Percentiles rank a stretch among this genome's conserved stretches.
Conservation (phyloP, 176 grass and related monocot genomes). For the Ampelocalamus luodianensis region DNA sequence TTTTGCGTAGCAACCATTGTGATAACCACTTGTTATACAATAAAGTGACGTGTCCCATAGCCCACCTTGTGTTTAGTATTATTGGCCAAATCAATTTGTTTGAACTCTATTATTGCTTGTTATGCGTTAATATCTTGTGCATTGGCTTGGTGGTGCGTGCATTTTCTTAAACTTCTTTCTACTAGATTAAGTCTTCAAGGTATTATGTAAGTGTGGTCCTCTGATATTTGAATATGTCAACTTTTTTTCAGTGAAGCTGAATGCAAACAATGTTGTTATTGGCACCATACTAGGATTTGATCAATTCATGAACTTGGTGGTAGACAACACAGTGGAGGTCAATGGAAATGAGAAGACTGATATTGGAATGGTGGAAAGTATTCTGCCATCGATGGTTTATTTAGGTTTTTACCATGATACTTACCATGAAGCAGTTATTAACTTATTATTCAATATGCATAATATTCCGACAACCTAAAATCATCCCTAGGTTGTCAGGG, state of each 20-base stretch:
- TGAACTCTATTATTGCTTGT: neutral
- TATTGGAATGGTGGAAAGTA: slow-evolving; percentile 88
- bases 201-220: too few relatives aligned
- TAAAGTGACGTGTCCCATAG: neutral
- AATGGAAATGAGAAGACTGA: slow-evolving; percentile 82
- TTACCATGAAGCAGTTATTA: neutral
- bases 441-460: neutral
- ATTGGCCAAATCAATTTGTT: neutral
- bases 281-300: slow-evolving; percentile 82
- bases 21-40: neutral
- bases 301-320: too few relatives aligned
- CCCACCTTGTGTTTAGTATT: neutral
- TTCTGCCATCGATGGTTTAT: neutral
- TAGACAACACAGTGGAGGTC: too few relatives aligned
- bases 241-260: slow-evolving; percentile 71
- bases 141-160: too few relatives aligned
- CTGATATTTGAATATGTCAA: neutral
- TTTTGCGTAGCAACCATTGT: neutral
- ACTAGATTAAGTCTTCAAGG: too few relatives aligned
- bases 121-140: neutral
- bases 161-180: too few relatives aligned
- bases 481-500: slow-evolving; percentile 70
- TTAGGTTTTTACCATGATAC: neutral
- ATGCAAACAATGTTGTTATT: slow-evolving; percentile 75
- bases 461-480: neutral